phyloP scores from a whole-genome alignment of 441 rosid genomes.

The Aleurites moluccanus region DNA sequence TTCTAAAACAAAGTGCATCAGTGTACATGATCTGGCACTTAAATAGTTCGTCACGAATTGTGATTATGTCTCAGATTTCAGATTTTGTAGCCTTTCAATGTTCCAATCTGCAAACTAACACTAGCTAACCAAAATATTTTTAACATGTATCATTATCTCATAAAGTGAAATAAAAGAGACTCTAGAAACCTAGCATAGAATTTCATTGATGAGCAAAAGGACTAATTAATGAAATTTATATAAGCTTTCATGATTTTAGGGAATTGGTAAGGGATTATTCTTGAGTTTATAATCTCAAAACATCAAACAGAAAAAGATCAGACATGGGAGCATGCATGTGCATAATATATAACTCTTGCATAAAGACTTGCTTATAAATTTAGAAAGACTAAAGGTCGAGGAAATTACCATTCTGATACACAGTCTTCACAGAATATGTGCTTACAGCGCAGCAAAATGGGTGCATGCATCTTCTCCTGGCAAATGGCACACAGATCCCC shows the following conservation, averaged over 20 bases:
- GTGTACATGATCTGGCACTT: neutral
- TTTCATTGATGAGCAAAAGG: neutral
- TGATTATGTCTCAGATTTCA: neutral
- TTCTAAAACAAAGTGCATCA: neutral
- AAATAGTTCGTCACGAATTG: neutral
- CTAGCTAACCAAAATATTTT: neutral
- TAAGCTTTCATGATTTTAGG: neutral
- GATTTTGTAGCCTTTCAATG: neutral
- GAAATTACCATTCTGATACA: slow-evolving; percentile 65
- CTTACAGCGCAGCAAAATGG: slow-evolving; percentile 54
- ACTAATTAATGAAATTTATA: neutral
- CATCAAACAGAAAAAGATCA: neutral
- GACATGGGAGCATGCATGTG: neutral
- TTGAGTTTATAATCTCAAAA: neutral
- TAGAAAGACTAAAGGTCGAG: neutral
- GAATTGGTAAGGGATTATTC: neutral
- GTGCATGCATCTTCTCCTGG: slow-evolving; percentile 70
- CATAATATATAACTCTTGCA: neutral
- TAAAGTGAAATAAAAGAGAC: neutral
- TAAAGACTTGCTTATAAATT: neutral
- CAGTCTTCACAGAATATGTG: slow-evolving; percentile 72
- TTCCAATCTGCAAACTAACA: neutral
- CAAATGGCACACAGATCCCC: slow-evolving; percentile 66
- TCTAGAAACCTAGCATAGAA: neutral
- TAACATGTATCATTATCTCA: neutral